phyloP scores from a whole-genome alignment of 208 protist species.

The Wallacemonas sp. region DNA sequence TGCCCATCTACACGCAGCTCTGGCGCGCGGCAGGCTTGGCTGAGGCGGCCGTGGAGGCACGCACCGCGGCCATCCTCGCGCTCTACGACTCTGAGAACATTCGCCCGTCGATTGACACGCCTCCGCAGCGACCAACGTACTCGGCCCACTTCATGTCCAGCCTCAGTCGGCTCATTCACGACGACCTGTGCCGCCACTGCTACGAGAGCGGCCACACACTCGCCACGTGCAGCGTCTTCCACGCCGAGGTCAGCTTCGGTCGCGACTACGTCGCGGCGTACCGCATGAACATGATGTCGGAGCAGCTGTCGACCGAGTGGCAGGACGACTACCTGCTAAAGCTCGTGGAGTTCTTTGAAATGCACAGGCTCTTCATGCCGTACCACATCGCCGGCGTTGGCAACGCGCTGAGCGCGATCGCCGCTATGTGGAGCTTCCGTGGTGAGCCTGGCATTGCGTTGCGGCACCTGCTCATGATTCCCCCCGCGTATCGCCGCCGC shows the following conservation, averaged over 20 bases:
- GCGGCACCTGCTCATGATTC: slow-evolving; percentile 63
- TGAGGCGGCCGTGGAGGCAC: slow-evolving; percentile 43
- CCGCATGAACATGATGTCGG: slow-evolving; percentile 89
- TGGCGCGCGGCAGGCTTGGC: slow-evolving; percentile 71
- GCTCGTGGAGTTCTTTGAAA: slow-evolving; percentile 64
- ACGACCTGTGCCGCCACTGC: slow-evolving; percentile 84
- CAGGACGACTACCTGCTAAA: slow-evolving; percentile 77
- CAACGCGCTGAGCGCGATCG: slow-evolving; percentile 81
- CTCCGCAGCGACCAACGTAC: slow-evolving; percentile 54
- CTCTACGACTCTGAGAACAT: slow-evolving; percentile 63
- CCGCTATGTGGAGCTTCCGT: slow-evolving; percentile 84
- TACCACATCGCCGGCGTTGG: slow-evolving; percentile 85
- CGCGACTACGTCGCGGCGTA: slow-evolving; percentile 87
- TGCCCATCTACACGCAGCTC: slow-evolving; percentile 41
- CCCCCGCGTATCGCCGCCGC: slow-evolving; percentile 72
- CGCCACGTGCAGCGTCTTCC: slow-evolving; percentile 72
- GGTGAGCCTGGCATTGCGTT: slow-evolving; percentile 79
- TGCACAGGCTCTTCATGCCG: slow-evolving; percentile 70
- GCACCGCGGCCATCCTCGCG: slow-evolving; percentile 42
- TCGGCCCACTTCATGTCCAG: slow-evolving; percentile 53
- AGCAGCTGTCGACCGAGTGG: slow-evolving; percentile 75
- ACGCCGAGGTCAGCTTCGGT: slow-evolving; percentile 80
- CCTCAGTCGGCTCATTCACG: slow-evolving; percentile 57
- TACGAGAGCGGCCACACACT: slow-evolving; percentile 67
- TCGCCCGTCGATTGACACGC: slow-evolving; percentile 35